Percentiles rank a stretch among this genome's conserved stretches.
These are phyloP conservation scores for Uronychia setigera DNA, from an alignment of 73 alveolate genomes.

Conservation along the genomic window DNA sequence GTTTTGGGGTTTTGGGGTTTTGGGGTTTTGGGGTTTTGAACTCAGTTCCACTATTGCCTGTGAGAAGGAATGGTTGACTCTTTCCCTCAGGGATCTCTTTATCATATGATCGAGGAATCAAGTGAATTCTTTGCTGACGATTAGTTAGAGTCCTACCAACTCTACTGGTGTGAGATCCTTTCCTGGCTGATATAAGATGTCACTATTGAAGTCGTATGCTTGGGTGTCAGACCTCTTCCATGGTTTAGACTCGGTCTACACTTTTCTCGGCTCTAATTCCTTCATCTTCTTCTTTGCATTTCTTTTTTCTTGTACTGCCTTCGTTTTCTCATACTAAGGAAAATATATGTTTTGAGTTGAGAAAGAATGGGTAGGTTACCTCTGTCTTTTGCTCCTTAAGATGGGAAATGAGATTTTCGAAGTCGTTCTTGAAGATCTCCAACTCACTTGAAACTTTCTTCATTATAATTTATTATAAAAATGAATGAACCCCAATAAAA, in stretches of 20 bases:
- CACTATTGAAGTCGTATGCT: not conserved
- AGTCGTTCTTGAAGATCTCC: not conserved
- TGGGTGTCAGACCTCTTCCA: constrained; percentile 1
- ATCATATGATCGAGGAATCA: constrained; percentile 13
- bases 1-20: too few species aligned
- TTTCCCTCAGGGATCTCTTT: constrained; percentile 15
- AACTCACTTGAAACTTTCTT: not conserved
- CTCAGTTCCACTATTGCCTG: not conserved
- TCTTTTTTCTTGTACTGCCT: not conserved
- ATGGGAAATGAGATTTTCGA: not conserved
- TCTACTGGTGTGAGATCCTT: not conserved
- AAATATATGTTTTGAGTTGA: not conserved
- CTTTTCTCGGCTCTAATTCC: constrained; percentile 10
- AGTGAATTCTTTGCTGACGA: not conserved
- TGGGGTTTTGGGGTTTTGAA: not conserved
- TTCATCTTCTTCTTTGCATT: constrained; percentile 2
- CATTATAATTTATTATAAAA: not conserved
- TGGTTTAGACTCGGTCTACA: not conserved
- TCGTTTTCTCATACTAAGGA: not conserved
- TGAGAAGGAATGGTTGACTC: not conserved
- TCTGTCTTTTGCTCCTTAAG: constrained; percentile 4
- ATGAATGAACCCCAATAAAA: too few species aligned
- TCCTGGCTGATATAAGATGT: not conserved
- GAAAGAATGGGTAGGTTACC: too few species aligned
- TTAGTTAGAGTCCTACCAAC: not conserved